Evolutionary conservation across 495 filamentous ascomycete genomes (phyloP), one percentile per base, ranked within the genome.

Genomic region (Aspergillus bridgeri): DNA sequence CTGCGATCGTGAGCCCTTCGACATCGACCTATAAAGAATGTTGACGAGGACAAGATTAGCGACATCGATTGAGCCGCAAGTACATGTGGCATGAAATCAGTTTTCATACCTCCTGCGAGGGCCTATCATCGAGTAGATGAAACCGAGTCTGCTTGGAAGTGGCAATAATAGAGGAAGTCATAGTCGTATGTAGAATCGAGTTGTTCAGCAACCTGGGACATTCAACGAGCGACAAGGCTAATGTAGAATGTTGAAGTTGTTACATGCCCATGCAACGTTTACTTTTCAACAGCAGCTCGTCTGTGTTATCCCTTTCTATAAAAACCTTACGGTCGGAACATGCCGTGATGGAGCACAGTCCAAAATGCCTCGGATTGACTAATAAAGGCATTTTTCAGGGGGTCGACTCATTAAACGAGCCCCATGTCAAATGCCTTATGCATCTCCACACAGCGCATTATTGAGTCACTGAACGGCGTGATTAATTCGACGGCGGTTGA

Each of bases 1-100:
- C 81, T 13, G 79, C 78, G 54, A 90, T 87, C 48, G 77, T 81
- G 44, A 90, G 73, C 17, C 83, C 84, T 51, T 86, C 81, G 38
- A 90, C 81, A 65, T 89, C 86, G 38, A 90, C 74, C 86, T 90
- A 49, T 19, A 46, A 15, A 44, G 20, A 19, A 1, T 27, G 3
- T 18, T 61, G 21, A 15, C 6, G 45, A n/a, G 21, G 29, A 27
- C 11, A 4, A 27, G 29, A 15, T 13, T 13, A 38, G 11, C 11
- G 11, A 2, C 13, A 38, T 4, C 33, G 17, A 38, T 38, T 8
- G 8, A 38, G 13, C 33, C 13, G 5, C 3, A 38, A 38, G 4
- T 2, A 15, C 9, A 11, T 38, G 13, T 17, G n/a, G 23, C 18
- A 42, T 2, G 8, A 18, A 46, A 5, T n/a, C 33, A 4, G 44